A percentile compares a stretch with the other conserved stretches of the same genome.
These are phyloP conservation scores for Metschnikowia matae DNA, from an alignment of 805 yeast species.

Conservation along the genomic window DNA sequence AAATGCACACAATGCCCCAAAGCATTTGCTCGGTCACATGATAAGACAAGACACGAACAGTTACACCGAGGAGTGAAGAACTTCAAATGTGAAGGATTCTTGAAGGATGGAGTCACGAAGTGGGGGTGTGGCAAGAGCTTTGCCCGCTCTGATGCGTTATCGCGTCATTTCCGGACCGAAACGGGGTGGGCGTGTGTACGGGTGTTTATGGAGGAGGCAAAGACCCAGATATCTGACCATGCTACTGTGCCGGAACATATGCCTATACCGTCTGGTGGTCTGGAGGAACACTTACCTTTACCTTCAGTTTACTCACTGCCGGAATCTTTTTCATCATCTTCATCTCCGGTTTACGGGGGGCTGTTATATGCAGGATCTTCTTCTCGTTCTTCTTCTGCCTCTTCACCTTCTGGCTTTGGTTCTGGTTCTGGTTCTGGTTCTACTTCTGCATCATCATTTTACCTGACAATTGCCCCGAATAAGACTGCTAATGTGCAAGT, in stretches of 20 bases:
- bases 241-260: background rate
- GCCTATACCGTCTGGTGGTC: background rate
- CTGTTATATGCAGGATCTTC: no score
- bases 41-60: conserved; percentile 69
- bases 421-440: no score
- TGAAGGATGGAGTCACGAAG: conserved; percentile 51
- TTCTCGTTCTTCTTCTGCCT: no score
- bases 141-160: conserved; percentile 74
- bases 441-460: no score
- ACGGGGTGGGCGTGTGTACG: conserved; percentile 67
- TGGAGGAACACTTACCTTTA: background rate
- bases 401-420: no score
- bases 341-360: no score
- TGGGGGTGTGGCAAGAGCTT: conserved; percentile 78
- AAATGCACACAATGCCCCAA: conserved; percentile 60
- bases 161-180: conserved; percentile 72
- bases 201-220: conserved; percentile 62
- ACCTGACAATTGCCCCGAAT: no score
- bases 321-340: no score
- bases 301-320: no score
- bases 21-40: conserved; percentile 74
- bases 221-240: conserved; percentile 8
- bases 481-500: background rate
- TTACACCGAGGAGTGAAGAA: conserved; percentile 71
- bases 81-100: conserved; percentile 60